Conservation (phyloP, 2,329 filamentous ascomycete genomes). For the Xylaria sp. region DNA sequence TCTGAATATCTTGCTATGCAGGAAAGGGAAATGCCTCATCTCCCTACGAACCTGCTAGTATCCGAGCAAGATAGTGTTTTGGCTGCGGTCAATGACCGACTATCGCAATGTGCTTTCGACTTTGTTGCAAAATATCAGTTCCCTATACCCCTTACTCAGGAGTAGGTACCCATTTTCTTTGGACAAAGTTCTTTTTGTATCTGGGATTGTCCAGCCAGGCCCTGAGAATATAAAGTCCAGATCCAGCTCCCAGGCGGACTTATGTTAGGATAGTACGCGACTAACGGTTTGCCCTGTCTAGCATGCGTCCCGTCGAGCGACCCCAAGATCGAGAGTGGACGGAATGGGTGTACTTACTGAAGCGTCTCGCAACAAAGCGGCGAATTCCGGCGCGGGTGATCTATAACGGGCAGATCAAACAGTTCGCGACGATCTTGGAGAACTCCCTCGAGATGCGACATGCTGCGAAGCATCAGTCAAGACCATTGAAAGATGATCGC, state of each 20-base stretch:
- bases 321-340: conserved; percentile 75
- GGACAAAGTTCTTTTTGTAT: background rate
- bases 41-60: conserved; percentile 83
- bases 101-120: conserved; percentile 88
- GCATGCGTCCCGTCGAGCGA: conserved; percentile 69
- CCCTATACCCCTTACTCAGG: conserved; percentile 83
- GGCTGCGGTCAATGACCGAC: conserved; percentile 82
- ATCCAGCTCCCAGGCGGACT: background rate
- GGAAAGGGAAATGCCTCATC: conserved; percentile 82
- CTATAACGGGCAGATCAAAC: conserved; percentile 91
- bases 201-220: background rate
- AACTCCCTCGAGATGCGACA: conserved; percentile 91
- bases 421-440: conserved; percentile 87
- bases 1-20: conserved; percentile 78
- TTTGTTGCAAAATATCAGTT: conserved; percentile 94
- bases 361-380: conserved; percentile 85
- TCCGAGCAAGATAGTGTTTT: conserved; percentile 88
- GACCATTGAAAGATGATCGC: conserved; percentile 86
- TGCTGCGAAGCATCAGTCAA: conserved; percentile 83
- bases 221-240: background rate
- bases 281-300: conserved; percentile 27
- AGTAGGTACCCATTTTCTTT: conserved; percentile 51
- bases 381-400: conserved; percentile 85
- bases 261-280: background rate
- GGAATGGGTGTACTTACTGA: conserved; percentile 90